These are phyloP conservation scores for Hanseniaspora valbyensis DNA, from an alignment of 805 yeast genomes.

Conservation along the genomic window DNA sequence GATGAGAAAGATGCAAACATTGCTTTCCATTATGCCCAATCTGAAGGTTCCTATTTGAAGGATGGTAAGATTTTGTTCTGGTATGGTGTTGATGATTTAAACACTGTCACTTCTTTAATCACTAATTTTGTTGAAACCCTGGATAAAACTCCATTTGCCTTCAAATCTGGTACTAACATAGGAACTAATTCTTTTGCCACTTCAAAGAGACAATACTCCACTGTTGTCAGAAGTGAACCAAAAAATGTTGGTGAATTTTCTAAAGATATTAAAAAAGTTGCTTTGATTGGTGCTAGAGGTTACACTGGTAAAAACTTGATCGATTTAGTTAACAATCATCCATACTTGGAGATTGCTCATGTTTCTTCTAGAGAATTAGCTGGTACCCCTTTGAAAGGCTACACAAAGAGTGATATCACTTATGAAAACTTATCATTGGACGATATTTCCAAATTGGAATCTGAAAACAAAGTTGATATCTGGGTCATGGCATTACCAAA, in stretches of 20 bases:
- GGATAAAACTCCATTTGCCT: slow-evolving; percentile 23
- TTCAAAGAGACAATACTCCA: slow-evolving; percentile 44
- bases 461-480: slow-evolving; percentile 68
- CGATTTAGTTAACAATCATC: slow-evolving; percentile 75
- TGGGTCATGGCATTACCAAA: slow-evolving; percentile 99
- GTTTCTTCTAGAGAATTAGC: slow-evolving; percentile 91
- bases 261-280: slow-evolving; percentile 53
- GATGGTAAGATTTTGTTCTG: slow-evolving; percentile 87
- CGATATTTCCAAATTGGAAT: slow-evolving; percentile 71
- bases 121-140: slow-evolving; percentile 38
- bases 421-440: slow-evolving; percentile 82
- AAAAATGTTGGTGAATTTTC: slow-evolving; percentile 51
- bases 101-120: slow-evolving; percentile 53
- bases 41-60: slow-evolving; percentile 87
- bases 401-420: slow-evolving; percentile 65
- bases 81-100: slow-evolving; percentile 71
- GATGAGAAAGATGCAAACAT: slow-evolving; percentile 83
- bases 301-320: slow-evolving; percentile 91
- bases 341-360: slow-evolving; percentile 74
- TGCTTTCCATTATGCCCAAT: slow-evolving; percentile 81
- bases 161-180: slow-evolving; percentile 24
- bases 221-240: slow-evolving; percentile 42
- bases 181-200: slow-evolving; percentile 26
- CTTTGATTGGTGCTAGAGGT: slow-evolving; percentile 97
- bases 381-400: slow-evolving; percentile 80